A percentile compares a stretch with the other conserved stretches of the same genome.
Conservation (phyloP, 257 asterid genomes). For the Capsicum baccatum region DNA sequence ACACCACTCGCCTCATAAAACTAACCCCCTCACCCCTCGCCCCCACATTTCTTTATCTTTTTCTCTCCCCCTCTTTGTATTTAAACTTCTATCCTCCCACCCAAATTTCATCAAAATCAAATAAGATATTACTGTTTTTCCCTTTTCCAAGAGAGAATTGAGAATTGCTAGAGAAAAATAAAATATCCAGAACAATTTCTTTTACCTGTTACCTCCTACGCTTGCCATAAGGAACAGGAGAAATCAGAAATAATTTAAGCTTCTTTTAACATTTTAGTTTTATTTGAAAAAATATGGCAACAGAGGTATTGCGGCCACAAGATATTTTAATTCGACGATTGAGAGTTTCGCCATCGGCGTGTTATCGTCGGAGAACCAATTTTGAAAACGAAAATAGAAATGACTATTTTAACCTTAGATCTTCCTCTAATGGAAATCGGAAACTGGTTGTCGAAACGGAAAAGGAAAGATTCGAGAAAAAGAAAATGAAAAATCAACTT, state of each 20-base stretch:
- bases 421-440: constrained; percentile 2
- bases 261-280: not conserved
- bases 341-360: not conserved
- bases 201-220: not conserved
- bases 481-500: not conserved
- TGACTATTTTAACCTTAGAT: not conserved
- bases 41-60: not conserved
- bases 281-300: constrained; percentile 41
- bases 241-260: not conserved
- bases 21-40: not conserved
- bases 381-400: not conserved
- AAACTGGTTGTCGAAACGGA: constrained; percentile 36
- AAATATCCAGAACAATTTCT: not conserved
- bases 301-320: constrained; percentile 54
- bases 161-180: not conserved
- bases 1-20: not conserved
- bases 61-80: constrained; percentile 3
- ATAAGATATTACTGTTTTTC: not conserved
- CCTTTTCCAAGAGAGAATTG: not conserved
- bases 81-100: not conserved
- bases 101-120: not conserved
- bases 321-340: constrained; percentile 44
- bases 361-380: constrained; percentile 38
- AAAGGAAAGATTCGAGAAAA: constrained; percentile 32
- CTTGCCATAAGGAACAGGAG: constrained; percentile 9